Evolutionary conservation across 2,329 filamentous ascomycete genomes (phyloP).

Genomic region (Tolypocladium ovalisporum): DNA sequence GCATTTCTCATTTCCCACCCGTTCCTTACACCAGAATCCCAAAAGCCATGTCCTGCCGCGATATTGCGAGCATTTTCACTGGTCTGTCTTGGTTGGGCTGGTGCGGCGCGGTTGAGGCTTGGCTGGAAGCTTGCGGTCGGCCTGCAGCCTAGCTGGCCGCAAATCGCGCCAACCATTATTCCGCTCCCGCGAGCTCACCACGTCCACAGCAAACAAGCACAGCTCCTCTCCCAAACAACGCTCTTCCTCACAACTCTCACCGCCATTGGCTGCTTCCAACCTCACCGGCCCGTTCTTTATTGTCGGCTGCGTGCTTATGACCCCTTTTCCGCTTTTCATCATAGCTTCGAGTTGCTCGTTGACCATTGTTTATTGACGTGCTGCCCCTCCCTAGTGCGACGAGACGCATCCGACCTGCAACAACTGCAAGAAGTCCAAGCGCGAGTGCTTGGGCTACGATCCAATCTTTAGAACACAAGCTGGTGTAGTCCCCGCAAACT

Average conservation of each 20-base stretch:
- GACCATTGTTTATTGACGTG: slow-evolving; percentile 12
- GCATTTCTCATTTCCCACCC: slow-evolving; percentile 12
- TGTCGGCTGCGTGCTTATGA: not conserved
- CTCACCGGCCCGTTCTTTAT: not conserved
- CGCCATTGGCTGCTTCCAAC: not conserved
- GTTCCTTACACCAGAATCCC: not conserved
- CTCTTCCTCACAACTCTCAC: not conserved
- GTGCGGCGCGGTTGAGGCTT: not conserved
- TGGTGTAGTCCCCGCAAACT: slow-evolving; percentile 58
- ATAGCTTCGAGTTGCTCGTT: slow-evolving; percentile 2
- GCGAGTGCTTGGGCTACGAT: slow-evolving; percentile 78
- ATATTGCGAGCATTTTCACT: not conserved
- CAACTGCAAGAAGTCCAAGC: slow-evolving; percentile 82
- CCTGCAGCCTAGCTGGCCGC: not conserved
- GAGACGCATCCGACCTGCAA: slow-evolving; percentile 88
- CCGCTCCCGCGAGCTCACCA: not conserved
- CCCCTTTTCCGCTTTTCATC: not conserved
- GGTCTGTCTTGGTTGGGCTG: not conserved
- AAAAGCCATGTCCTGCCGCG: not conserved
- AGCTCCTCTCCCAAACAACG: not conserved
- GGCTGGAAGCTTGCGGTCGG: not conserved
- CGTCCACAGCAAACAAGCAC: not conserved
- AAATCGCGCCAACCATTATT: slow-evolving; percentile 1
- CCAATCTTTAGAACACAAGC: slow-evolving; percentile 72
- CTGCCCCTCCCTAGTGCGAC: slow-evolving; percentile 61